Conservation (phyloP, 2,329 filamentous ascomycete species). For the Calonectria ilicicola region DNA sequence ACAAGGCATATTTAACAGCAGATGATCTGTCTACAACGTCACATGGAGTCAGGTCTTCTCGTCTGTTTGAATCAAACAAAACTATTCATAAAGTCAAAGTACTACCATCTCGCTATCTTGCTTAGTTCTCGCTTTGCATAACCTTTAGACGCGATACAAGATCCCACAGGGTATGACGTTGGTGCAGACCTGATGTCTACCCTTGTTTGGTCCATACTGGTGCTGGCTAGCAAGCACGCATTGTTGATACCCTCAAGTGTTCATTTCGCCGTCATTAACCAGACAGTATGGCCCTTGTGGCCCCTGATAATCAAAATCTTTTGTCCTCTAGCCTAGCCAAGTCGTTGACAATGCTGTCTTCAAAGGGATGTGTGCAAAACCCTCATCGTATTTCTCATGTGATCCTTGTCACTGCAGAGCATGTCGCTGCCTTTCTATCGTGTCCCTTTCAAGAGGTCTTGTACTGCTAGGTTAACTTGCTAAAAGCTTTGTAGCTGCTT, state of each 20-base stretch:
- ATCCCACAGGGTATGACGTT: conserved; percentile 20
- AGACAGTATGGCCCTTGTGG: conserved; percentile 14
- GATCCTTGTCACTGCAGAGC: not conserved
- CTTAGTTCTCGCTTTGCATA: conserved; percentile 15
- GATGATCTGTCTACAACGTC: conserved; percentile 21
- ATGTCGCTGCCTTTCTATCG: not conserved
- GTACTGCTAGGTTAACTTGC: conserved; percentile 24
- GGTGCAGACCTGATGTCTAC: conserved; percentile 23
- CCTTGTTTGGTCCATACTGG: conserved; percentile 7
- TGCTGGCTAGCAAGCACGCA: conserved; percentile 15
- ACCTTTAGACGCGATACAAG: conserved; percentile 32
- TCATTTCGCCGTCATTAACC: conserved; percentile 18
- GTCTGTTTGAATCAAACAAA: conserved; percentile 35
- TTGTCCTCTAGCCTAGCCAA: conserved; percentile 33
- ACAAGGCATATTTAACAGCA: conserved; percentile 4
- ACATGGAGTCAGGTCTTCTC: conserved; percentile 23
- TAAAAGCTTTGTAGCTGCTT: conserved; percentile 53
- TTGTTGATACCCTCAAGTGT: not conserved
- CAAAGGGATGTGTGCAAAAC: conserved; percentile 18
- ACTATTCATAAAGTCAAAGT: conserved; percentile 35
- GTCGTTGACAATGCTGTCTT: conserved; percentile 14
- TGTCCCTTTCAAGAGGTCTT: not conserved
- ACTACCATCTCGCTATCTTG: conserved; percentile 34
- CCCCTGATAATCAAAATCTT: conserved; percentile 25
- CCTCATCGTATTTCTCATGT: conserved; percentile 19